These are phyloP conservation scores for Exidia glandulosa DNA, from an alignment of 768 basidiomycete species.

Conservation along the genomic window DNA sequence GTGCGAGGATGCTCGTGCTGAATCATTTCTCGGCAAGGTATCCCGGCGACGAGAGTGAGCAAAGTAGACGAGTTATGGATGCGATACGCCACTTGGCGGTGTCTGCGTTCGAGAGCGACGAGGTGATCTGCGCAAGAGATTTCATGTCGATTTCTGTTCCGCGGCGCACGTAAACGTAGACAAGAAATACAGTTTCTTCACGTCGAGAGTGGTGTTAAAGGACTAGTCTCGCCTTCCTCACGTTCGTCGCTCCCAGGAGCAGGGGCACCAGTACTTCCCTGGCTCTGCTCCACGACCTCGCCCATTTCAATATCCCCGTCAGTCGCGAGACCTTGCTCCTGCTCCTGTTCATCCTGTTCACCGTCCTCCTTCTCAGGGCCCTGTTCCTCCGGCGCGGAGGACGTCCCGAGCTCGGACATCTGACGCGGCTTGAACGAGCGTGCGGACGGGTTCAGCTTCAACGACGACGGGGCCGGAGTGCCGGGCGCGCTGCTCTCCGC, in stretches of 20 bases:
- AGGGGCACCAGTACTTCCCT: slow-evolving; percentile 39
- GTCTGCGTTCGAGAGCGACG: slow-evolving; percentile 34
- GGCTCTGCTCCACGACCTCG: slow-evolving; percentile 65
- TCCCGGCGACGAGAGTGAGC: slow-evolving; percentile 47
- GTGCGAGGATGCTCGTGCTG: slow-evolving; percentile 13
- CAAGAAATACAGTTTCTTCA: too few relatives aligned
- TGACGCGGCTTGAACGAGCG: slow-evolving; percentile 20
- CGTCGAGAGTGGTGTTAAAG: neutral
- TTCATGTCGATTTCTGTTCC: slow-evolving; percentile 43
- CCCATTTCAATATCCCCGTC: slow-evolving; percentile 74
- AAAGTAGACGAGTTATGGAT: slow-evolving; percentile 46
- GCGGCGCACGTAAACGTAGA: too few relatives aligned
- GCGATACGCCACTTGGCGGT: slow-evolving; percentile 50
- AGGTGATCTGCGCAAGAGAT: slow-evolving; percentile 62
- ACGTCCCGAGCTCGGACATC: slow-evolving; percentile 11
- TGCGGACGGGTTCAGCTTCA: slow-evolving; percentile 21
- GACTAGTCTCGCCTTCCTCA: slow-evolving; percentile 77
- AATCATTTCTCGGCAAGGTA: slow-evolving; percentile 39
- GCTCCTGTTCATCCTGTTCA: too few relatives aligned
- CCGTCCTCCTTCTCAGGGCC: neutral
- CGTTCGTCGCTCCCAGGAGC: slow-evolving; percentile 45
- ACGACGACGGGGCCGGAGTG: slow-evolving; percentile 1
- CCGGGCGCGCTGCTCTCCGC: neutral
- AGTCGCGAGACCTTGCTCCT: slow-evolving; percentile 10
- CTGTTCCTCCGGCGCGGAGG: neutral